A percentile compares a stretch with the other conserved stretches of the same genome.
Conservation (phyloP, 2,329 filamentous ascomycete species). For the Fusarium beomiforme region DNA sequence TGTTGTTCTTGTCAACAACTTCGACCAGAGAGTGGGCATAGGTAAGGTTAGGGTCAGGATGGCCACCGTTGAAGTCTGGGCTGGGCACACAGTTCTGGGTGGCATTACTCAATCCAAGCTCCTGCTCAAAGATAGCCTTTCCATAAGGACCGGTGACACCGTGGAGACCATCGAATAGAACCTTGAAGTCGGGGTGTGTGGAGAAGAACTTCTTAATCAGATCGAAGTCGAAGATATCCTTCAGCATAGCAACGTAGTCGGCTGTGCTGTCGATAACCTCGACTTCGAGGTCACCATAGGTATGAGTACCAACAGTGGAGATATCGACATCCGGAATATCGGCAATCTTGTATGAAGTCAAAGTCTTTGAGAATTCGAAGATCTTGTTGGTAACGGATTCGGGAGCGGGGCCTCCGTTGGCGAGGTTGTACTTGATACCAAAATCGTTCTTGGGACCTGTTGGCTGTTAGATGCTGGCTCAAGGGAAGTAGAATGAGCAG, state of each 20-base stretch:
- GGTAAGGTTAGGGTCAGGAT: conserved; percentile 97
- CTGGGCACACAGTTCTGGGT: conserved; percentile 93
- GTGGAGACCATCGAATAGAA: conserved; percentile 93
- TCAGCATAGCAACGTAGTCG: conserved; percentile 95
- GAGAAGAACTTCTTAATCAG: conserved; percentile 95
- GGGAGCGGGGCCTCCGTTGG: conserved; percentile 94
- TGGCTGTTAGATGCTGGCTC: not conserved
- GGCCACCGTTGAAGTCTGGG: conserved; percentile 95
- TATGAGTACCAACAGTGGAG: conserved; percentile 81
- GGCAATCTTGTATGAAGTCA: conserved; percentile 92
- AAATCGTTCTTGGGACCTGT: conserved; percentile 93
- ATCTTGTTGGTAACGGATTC: conserved; percentile 99
- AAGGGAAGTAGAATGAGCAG: not conserved
- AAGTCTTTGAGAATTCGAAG: conserved; percentile 87
- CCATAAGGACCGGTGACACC: conserved; percentile 97
- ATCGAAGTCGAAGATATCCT: conserved; percentile 98
- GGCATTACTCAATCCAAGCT: conserved; percentile 81
- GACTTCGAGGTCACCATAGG: conserved; percentile 87
- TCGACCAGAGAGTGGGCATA: conserved; percentile 96
- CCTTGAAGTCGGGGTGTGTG: conserved; percentile 89
- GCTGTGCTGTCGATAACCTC: conserved; percentile 93
- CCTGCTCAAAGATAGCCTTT: conserved; percentile 91
- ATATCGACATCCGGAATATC: conserved; percentile 90
- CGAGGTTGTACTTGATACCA: conserved; percentile 99
- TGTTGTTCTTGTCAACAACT: conserved; percentile 87